Conservation (phyloP, 768 basidiomycete species). For the Russula sp. region DNA sequence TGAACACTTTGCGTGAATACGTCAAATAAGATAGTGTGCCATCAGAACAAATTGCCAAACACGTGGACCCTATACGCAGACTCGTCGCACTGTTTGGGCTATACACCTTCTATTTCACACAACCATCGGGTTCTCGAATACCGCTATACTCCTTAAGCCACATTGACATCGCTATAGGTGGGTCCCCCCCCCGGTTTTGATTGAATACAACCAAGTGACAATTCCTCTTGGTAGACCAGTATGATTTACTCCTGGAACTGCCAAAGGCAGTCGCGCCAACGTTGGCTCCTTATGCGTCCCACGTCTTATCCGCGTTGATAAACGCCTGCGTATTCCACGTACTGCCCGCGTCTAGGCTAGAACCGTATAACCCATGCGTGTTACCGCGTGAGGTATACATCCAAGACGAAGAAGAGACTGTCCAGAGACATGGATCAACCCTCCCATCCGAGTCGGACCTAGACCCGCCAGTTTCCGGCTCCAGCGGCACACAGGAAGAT, state of each 20-base stretch:
- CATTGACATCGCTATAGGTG: slow-evolving; percentile 48
- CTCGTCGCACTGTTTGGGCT: slow-evolving; percentile 60
- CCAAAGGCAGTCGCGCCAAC: slow-evolving; percentile 40
- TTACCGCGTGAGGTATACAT: slow-evolving; percentile 65
- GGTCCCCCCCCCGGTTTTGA: slow-evolving; percentile 30
- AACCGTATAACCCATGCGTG: slow-evolving; percentile 52
- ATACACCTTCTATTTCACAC: slow-evolving; percentile 65
- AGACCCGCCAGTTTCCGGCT: background rate
- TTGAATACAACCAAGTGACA: slow-evolving; percentile 27
- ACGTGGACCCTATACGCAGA: slow-evolving; percentile 49
- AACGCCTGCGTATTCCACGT: slow-evolving; percentile 51
- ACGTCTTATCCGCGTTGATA: slow-evolving; percentile 45
- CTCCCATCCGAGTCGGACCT: background rate
- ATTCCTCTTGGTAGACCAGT: slow-evolving; percentile 44
- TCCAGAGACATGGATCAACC: background rate
- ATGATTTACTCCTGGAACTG: slow-evolving; percentile 43
- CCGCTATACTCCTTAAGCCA: slow-evolving; percentile 44
- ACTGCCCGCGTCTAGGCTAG: slow-evolving; percentile 46
- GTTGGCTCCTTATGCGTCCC: slow-evolving; percentile 46
- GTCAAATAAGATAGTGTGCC: background rate
- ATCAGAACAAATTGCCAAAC: slow-evolving; percentile 48
- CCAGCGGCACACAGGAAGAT: background rate
- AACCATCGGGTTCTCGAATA: slow-evolving; percentile 52
- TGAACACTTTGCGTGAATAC: background rate
- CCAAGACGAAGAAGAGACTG: slow-evolving; percentile 30